Evolutionary conservation across 495 filamentous ascomycete genomes (phyloP).

Genomic region (Neurospora sp.): DNA sequence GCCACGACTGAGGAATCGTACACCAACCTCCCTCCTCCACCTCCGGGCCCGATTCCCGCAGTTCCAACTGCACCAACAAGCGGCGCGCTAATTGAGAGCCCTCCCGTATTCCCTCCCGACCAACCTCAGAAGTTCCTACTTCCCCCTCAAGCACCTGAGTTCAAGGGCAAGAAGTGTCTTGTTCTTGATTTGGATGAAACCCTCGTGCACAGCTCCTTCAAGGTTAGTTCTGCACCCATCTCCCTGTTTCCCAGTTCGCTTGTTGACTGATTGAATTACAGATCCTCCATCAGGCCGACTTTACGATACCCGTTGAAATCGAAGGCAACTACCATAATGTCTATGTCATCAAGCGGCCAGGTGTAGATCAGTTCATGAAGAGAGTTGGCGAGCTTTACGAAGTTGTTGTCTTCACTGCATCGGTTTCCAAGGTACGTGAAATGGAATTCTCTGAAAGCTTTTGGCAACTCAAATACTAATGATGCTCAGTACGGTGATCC

Average conservation of each 20-base stretch:
- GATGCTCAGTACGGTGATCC: slow-evolving; percentile 83
- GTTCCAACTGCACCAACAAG: slow-evolving; percentile 17
- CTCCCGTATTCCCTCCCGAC: slow-evolving; percentile 24
- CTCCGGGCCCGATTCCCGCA: slow-evolving; percentile 36
- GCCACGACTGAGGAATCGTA: slow-evolving; percentile 25
- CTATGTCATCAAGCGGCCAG: slow-evolving; percentile 96
- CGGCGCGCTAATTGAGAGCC: slow-evolving; percentile 16
- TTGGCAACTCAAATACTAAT: slow-evolving; percentile 4
- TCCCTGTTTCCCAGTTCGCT: neutral
- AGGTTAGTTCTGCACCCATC: slow-evolving; percentile 45
- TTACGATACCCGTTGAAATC: slow-evolving; percentile 98
- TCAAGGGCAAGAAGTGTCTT: slow-evolving; percentile 82
- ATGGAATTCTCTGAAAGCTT: neutral
- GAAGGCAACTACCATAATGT: slow-evolving; percentile 99
- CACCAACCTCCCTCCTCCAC: slow-evolving; percentile 49
- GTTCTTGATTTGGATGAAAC: slow-evolving; percentile 97
- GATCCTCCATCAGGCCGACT: slow-evolving; percentile 97
- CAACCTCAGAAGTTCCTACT: slow-evolving; percentile 61
- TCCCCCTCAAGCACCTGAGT: slow-evolving; percentile 63
- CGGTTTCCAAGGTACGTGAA: slow-evolving; percentile 81
- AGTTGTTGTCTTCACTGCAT: slow-evolving; percentile 97
- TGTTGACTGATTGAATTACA: slow-evolving; percentile 28
- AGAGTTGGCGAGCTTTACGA: slow-evolving; percentile 95
- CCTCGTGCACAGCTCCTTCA: slow-evolving; percentile 98
- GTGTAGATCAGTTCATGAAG: slow-evolving; percentile 98